These are phyloP conservation scores for Nakazawaea sp. DNA, from an alignment of 805 yeast species.

Conservation along the genomic window DNA sequence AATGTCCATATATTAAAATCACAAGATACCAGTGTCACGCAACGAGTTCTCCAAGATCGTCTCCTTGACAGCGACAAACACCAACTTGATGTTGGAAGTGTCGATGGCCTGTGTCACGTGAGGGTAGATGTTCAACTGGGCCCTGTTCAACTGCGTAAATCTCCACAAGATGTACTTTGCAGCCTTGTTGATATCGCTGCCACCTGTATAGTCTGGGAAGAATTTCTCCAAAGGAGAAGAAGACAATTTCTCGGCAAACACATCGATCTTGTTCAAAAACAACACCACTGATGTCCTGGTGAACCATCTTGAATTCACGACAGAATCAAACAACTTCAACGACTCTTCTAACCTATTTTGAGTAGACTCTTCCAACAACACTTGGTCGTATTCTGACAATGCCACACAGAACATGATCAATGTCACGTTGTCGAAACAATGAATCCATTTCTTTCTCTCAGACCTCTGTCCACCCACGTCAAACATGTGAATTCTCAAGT, in stretches of 20 bases:
- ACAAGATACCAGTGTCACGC: conserved; percentile 68
- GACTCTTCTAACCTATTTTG: conserved; percentile 80
- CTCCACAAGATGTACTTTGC: conserved; percentile 90
- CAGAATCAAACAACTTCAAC: conserved; percentile 78
- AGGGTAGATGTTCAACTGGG: conserved; percentile 77
- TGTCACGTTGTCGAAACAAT: conserved; percentile 91
- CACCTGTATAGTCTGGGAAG: conserved; percentile 90
- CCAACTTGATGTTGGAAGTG: conserved; percentile 80
- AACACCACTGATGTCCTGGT: conserved; percentile 78
- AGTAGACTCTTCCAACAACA: conserved; percentile 65
- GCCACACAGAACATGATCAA: conserved; percentile 88
- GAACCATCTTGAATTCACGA: conserved; percentile 91
- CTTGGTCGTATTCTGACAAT: conserved; percentile 85
- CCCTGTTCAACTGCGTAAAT: conserved; percentile 76
- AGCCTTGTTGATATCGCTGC: conserved; percentile 82
- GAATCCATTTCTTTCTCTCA: conserved; percentile 92
- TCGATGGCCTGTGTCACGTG: conserved; percentile 95
- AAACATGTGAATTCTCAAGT: conserved; percentile 53
- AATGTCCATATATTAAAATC: conserved; percentile 6
- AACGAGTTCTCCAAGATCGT: conserved; percentile 71
- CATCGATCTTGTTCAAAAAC: conserved; percentile 85
- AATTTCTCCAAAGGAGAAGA: conserved; percentile 73
- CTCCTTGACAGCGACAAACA: conserved; percentile 78
- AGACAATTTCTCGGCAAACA: conserved; percentile 79
- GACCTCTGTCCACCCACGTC: conserved; percentile 97